A percentile compares a stretch with the other conserved stretches of the same genome.
These are phyloP conservation scores for Coniosporium apollinis DNA, from an alignment of 495 filamentous ascomycete species.

Conservation along the genomic window DNA sequence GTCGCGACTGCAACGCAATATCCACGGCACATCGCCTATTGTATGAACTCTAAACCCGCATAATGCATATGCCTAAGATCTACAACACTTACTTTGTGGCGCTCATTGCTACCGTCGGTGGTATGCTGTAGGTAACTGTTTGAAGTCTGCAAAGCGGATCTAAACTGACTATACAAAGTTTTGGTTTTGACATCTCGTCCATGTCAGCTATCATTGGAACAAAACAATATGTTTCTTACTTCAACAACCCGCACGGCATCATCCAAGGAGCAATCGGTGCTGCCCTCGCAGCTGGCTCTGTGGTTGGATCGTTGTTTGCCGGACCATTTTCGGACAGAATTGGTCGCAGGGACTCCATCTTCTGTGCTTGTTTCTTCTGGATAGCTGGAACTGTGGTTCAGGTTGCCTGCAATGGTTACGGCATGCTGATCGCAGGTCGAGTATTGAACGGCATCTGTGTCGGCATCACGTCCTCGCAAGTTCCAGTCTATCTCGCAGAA, in stretches of 20 bases:
- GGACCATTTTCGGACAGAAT: conserved; percentile 49
- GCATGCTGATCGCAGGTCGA: conserved; percentile 51
- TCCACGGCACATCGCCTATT: no score
- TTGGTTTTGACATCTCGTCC: conserved; percentile 52
- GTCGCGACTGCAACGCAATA: no score
- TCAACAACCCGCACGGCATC: conserved; percentile 44
- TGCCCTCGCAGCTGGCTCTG: conserved; percentile 50
- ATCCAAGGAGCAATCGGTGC: conserved; percentile 49
- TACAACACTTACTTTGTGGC: conserved; percentile 50
- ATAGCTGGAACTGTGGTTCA: conserved; percentile 53
- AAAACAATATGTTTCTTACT: conserved; percentile 48
- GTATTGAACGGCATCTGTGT: conserved; percentile 57
- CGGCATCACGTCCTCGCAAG: conserved; percentile 60
- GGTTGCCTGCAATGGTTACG: conserved; percentile 40
- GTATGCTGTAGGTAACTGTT: conserved; percentile 35
- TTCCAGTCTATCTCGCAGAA: conserved; percentile 69
- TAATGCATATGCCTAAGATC: conserved; percentile 31
- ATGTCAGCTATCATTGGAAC: conserved; percentile 61
- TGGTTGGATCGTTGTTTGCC: conserved; percentile 44
- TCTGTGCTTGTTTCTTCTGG: conserved; percentile 44
- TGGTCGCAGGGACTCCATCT: conserved; percentile 44
- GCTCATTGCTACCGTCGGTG: conserved; percentile 42
- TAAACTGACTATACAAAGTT: conserved; percentile 15
- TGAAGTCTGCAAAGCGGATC: conserved; percentile 10
- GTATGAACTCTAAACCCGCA: no score